Base-by-base conservation (phyloP, 2,329 filamentous ascomycete species). In the Penicillium sp. region DNA sequence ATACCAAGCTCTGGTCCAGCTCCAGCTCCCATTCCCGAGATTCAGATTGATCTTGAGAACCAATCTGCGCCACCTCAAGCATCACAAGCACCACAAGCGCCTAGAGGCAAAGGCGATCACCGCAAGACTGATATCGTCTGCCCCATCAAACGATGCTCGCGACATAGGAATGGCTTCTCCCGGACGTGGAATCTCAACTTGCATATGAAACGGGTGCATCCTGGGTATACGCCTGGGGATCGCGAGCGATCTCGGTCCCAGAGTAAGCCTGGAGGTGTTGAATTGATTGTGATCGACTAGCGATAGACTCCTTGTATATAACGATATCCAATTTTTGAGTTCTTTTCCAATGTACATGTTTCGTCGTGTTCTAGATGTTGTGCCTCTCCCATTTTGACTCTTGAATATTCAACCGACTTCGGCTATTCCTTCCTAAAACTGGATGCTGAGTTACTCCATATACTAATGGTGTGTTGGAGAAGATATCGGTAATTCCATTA, bases 161-260 rank as follows among this genome's bases (percentile, higher is more conserved):
- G 76, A 37, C 71, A 72, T 63, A 55, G 12, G 6, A 62, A 76
- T 30, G 76, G 75, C 0, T 78, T 78, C 58, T 73, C 75, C 1
- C 71, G 76, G 15, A 69, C 57, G 15, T 78, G 76, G 76, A 78
- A 78, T 63, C 66, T 78, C 24, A 76, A 76, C 59, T 64, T 73
- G 33, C 76, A 78, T 65, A 51, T 78, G 58, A 73, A 73, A 61
- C 72, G 65, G 9, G 67, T 73, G 50, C 76, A 78, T 65, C 69
- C 70, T 15, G 59, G 62, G 4, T 70, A 72, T 54, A 35, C 30
- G 28, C 40, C 53, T 17, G 42, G 45, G 22, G 60, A 59, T 35
- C 40, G 45, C 12, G 61, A 64, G 6, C 5, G 35, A 26, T 58
- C 53, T 30, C 50, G 49, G 19, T 55, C 53, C 42, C 57, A 45